Percentiles rank a stretch among this genome's conserved stretches.
phyloP scores from a whole-genome alignment of 169 alveolate genomes.

The Perkinsus chesapeaki region DNA sequence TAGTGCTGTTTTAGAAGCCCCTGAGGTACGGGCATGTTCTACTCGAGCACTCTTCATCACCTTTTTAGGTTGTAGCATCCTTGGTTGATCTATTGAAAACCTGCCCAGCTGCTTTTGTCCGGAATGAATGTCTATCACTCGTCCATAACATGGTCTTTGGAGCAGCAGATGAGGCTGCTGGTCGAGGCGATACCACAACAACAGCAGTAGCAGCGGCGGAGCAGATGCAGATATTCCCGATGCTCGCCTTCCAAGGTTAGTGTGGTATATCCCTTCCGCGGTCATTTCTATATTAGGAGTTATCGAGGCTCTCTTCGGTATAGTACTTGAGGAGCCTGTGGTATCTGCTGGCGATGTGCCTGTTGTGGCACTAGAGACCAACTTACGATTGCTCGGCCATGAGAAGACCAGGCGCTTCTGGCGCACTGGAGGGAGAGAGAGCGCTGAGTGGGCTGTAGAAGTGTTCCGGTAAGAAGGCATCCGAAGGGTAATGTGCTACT shows the following conservation, averaged over 20 bases:
- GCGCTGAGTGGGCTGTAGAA: neutral
- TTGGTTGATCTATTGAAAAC: neutral
- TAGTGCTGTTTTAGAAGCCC: neutral
- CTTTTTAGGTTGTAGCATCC: neutral
- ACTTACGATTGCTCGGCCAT: neutral
- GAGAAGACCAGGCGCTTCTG: neutral
- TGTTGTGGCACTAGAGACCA: neutral
- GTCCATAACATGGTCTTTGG: neutral
- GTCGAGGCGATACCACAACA: neutral
- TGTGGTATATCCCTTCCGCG: neutral
- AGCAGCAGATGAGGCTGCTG: neutral
- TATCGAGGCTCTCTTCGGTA: neutral
- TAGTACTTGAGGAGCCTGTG: neutral
- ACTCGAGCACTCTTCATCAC: neutral
- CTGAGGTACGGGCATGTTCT: neutral
- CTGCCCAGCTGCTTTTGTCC: neutral
- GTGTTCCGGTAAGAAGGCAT: neutral
- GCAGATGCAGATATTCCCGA: neutral
- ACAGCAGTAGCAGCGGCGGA: neutral
- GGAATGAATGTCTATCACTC: neutral
- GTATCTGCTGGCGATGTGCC: neutral
- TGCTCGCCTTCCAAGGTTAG: neutral
- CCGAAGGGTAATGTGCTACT: neutral
- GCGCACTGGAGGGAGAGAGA: neutral
- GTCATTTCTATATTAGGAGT: neutral